Evolutionary conservation across 257 asterid genomes (phyloP).

Genomic region (Capsicum pubescens): DNA sequence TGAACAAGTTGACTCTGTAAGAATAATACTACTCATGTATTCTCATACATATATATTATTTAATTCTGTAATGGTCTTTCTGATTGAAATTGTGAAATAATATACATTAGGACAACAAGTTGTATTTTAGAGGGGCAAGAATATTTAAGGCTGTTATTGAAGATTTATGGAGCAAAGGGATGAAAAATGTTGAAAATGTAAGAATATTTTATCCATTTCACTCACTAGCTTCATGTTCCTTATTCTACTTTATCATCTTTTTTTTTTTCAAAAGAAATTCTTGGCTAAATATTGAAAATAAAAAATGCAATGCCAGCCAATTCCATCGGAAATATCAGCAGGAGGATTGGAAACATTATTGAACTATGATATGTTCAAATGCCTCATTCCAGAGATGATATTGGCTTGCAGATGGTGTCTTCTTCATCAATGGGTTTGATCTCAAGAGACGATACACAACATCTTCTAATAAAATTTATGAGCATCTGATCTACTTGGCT

Average conservation of each 20-base stretch:
- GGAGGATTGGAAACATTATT: slow-evolving; percentile 80
- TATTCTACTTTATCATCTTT: not conserved
- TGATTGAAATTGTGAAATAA: not conserved
- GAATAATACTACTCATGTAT: not conserved
- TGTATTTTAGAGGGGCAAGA: slow-evolving; percentile 47
- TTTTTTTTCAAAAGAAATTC: too few species aligned
- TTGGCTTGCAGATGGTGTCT: slow-evolving; percentile 67
- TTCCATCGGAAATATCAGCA: slow-evolving; percentile 86
- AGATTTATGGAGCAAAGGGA: slow-evolving; percentile 44
- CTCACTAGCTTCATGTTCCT: not conserved
- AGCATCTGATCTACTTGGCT: not conserved
- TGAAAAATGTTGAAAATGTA: slow-evolving; percentile 50
- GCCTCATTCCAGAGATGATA: slow-evolving; percentile 50
- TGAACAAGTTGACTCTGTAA: slow-evolving; percentile 76
- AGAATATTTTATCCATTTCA: not conserved
- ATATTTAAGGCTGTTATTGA: slow-evolving; percentile 21
- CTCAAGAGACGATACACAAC: not conserved
- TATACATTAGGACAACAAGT: slow-evolving; percentile 35
- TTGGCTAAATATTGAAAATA: not conserved
- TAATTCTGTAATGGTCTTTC: not conserved
- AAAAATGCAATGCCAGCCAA: slow-evolving; percentile 50
- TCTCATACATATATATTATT: not conserved
- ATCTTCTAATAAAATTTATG: not conserved
- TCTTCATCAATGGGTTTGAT: slow-evolving; percentile 63
- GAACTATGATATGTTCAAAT: slow-evolving; percentile 68